A percentile compares a stretch with the other conserved stretches of the same genome.
These are phyloP conservation scores for Annona squamosa DNA, from an alignment of 164 flowering plant genomes.

Conservation along the genomic window DNA sequence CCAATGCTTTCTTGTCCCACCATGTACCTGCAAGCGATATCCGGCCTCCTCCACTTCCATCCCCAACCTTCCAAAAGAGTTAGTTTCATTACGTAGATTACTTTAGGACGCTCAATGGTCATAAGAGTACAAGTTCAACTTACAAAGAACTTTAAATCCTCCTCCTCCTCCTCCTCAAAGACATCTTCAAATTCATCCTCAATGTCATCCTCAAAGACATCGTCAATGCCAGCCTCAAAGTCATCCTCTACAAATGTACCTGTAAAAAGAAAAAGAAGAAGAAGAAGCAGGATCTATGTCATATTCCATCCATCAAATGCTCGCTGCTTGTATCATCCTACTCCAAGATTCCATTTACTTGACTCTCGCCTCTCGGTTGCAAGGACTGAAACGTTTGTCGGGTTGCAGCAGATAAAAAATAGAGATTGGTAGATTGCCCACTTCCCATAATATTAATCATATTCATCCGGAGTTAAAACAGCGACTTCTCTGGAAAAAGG, in stretches of 20 bases:
- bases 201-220: conserved; percentile 26
- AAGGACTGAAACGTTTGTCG: too few species aligned
- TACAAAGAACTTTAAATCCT: conserved; percentile 46
- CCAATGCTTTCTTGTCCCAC: conserved; percentile 80
- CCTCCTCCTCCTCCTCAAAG: conserved; percentile 19
- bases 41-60: conserved; percentile 91
- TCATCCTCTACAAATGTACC: conserved; percentile 25
- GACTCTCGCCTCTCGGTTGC: too few species aligned
- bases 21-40: conserved; percentile 64
- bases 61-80: conserved; percentile 49
- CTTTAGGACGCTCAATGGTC: neutral
- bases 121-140: conserved; percentile 16
- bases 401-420: neutral
- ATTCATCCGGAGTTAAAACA: too few species aligned
- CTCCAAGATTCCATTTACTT: too few species aligned
- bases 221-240: conserved; percentile 32
- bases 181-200: conserved; percentile 55
- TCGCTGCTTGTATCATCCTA: too few species aligned
- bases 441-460: too few species aligned
- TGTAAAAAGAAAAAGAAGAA: conserved; percentile 5
- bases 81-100: neutral
- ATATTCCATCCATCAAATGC: too few species aligned
- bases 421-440: neutral
- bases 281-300: neutral
- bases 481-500: neutral